Base-by-base conservation (phyloP, 139 green algal species). In the Chlamydomonas eustigma region DNA sequence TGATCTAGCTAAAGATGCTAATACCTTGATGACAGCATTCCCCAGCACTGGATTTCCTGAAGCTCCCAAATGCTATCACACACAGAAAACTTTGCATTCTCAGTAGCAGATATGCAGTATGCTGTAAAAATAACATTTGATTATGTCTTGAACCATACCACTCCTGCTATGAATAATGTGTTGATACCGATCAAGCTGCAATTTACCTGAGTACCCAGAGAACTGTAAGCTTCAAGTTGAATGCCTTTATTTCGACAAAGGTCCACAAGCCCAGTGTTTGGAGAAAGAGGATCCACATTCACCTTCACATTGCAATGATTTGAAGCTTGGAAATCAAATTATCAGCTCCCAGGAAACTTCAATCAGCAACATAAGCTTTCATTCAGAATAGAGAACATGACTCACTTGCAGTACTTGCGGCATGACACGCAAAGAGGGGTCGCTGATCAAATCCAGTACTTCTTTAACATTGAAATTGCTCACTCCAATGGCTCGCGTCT, bases 401-500 rank as follows among this genome's bases (percentile, higher is more conserved):
- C 44, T 58, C 44, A 58, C 44, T 18, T 58, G 44, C 44, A 58
- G 12, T 18, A 58, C 44, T 18, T 58, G 44, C 44, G 44, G 44
- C 44, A 28, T 12, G 12, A 58, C 44, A 28, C 44, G 44, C 18
- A 18, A 28, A 28, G 44, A 12, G 12, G 18, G 12, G 12, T 12
- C 18, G 12, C 18, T 38, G 58, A 92, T 71, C 71, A 97, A 85
- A 86, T 87, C 72, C 12, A 33, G 4, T 71, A 97, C 73, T 76
- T 96, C 73, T 3, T 74, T 34, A 1, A 89, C 8, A 24, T 85
- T 73, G 79, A 97, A 97, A 78, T 97, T 97, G 79, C 80, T 91
- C 4, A 95, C 88, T 18, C 91, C 88, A 88, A 81, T 39, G 25
- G 74, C 32, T 50, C 8, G 39, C 58, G 34, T 34, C 44, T 65